Percentiles rank a stretch among this genome's conserved stretches.
These are phyloP conservation scores for Dothiorella sarmentorum DNA, from an alignment of 2,329 filamentous ascomycete species.

Conservation along the genomic window DNA sequence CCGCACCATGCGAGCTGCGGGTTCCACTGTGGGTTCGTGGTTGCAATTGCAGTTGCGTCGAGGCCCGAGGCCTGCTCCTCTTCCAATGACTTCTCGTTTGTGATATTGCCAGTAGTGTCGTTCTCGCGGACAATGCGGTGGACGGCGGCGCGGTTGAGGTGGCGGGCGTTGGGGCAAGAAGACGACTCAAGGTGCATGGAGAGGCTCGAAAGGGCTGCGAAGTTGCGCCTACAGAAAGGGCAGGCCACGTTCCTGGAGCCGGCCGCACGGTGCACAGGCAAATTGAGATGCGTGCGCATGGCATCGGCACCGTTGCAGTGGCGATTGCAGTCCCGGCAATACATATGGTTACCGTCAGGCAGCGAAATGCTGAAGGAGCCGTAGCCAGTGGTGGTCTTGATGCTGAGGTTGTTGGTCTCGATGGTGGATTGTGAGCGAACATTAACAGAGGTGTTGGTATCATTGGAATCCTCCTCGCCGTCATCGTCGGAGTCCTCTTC, in stretches of 20 bases:
- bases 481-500: too few species aligned
- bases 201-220: constrained; percentile 52
- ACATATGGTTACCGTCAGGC: too few species aligned
- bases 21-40: constrained; percentile 42
- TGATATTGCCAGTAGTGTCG: constrained; percentile 36
- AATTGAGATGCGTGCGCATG: constrained; percentile 53
- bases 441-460: too few species aligned
- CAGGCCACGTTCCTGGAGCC: constrained; percentile 50
- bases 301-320: constrained; percentile 25
- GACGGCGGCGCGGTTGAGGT: constrained; percentile 49
- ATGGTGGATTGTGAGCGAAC: too few species aligned
- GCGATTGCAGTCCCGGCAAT: constrained; percentile 21
- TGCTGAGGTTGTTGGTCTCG: too few species aligned
- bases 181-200: constrained; percentile 55
- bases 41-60: constrained; percentile 41
- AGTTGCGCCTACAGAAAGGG: constrained; percentile 52
- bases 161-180: constrained; percentile 47
- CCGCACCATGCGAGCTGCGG: too few species aligned
- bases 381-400: too few species aligned
- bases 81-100: too few species aligned
- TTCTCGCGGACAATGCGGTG: constrained; percentile 44
- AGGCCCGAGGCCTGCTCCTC: too few species aligned
- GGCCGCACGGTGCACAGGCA: constrained; percentile 46
- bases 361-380: too few species aligned
- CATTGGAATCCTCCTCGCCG: too few species aligned